Conservation (phyloP, 306 rosid species). For the Medicago lupulina region DNA sequence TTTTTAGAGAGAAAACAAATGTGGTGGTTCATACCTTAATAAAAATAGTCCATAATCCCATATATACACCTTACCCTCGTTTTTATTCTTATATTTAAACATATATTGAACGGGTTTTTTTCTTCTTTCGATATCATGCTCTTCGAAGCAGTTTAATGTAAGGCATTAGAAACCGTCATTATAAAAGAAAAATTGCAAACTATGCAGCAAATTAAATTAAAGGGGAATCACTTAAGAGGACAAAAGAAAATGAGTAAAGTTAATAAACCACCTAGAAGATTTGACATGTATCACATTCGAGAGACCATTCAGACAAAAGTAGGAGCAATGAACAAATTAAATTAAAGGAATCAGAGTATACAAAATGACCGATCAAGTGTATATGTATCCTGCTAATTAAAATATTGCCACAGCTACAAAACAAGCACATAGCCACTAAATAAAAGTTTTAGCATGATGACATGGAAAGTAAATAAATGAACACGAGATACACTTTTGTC, state of each 20-base stretch:
- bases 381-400: neutral
- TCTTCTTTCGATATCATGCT: too few species aligned
- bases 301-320: constrained; percentile 5
- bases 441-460: constrained; percentile 13
- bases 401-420: neutral
- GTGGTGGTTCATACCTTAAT: too few species aligned
- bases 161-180: too few species aligned
- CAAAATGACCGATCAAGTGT: neutral
- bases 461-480: constrained; percentile 23
- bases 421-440: constrained; percentile 7
- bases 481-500: constrained; percentile 6
- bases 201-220: too few species aligned
- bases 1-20: too few species aligned
- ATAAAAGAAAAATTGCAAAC: too few species aligned
- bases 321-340: neutral
- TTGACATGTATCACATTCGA: neutral
- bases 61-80: too few species aligned
- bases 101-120: too few species aligned
- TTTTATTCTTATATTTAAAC: too few species aligned
- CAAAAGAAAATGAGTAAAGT: neutral
- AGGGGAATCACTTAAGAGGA: neutral
- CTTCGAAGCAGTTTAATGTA: too few species aligned
- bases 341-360: neutral
- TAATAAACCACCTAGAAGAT: neutral
- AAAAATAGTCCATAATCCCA: too few species aligned